Base-by-base conservation (phyloP, 78 protist genomes). In the Dictyostelium purpureum region DNA sequence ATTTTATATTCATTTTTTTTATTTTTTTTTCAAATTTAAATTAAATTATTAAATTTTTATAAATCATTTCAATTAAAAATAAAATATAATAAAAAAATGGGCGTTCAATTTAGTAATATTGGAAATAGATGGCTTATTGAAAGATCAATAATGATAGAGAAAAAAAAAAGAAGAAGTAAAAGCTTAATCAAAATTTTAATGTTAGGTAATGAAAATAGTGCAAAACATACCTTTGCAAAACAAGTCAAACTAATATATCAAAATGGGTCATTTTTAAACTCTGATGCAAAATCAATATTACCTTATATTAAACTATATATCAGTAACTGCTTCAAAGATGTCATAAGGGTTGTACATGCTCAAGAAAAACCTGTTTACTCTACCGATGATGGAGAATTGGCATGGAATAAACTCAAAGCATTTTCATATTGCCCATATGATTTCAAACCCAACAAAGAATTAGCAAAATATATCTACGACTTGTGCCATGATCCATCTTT, bases 221-320 rank as follows among this genome's bases (percentile, higher is more conserved):
- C 52, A 1, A 71, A 73, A 47, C n/a, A 33, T 45, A 45, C 59
- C 40, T 73, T 73, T 47, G 59, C 54, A 1, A 73, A 73, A 73
- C 54, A 45, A 73, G 79, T 73, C 16, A 73, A 73, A 73, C 28
- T 40, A 28, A 67, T 83, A 1, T 83, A 83, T 21, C 67, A 83
- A 56, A 57, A 18, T 24, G 79, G 54, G 14, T 37, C 9, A n/a
- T 10, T 24, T n/a, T 28, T 49, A 16, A 24, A 57, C n/a, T 42
- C 40, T 31, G 78, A 83, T 18, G 67, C 74, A 1, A 26, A 40
- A 19, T 35, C 43, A 42, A 56, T 70, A 10, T 69, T 49, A 56
- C 38, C 79, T 21, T 51, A 63, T 51, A 83, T 83, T 38, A 52
- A 61, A 71, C 28, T 71, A 18, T 42, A 71, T 42, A 26, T 83